A percentile compares a stretch with the other conserved stretches of the same genome.
These are phyloP conservation scores for Coemansia sp. DNA, from an alignment of 192 early-diverging fungal species.

Conservation along the genomic window DNA sequence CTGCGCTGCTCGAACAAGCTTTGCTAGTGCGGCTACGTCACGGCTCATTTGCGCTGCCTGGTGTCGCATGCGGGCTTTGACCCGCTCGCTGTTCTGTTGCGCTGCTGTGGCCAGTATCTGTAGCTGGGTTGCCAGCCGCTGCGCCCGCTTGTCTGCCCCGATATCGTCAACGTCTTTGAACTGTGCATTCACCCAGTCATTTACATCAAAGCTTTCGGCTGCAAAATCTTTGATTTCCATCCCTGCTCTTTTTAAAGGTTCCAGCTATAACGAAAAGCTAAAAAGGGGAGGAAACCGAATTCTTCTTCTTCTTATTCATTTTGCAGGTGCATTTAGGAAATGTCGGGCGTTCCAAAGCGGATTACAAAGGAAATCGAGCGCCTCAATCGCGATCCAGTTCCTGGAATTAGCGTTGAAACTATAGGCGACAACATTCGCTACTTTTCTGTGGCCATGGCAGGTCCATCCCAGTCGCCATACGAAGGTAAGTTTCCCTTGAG, in stretches of 20 bases:
- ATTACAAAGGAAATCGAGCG: slow-evolving; percentile 91
- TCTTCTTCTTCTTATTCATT: too few relatives aligned
- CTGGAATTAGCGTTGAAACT: slow-evolving; percentile 84
- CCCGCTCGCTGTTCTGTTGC: slow-evolving; percentile 46
- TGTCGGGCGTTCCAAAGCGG: slow-evolving; percentile 39
- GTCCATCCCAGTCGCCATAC: slow-evolving; percentile 91
- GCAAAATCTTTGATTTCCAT: slow-evolving; percentile 47
- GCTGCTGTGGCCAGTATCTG: slow-evolving; percentile 45
- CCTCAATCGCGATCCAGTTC: slow-evolving; percentile 88
- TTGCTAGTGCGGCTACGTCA: slow-evolving; percentile 29
- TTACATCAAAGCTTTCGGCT: slow-evolving; percentile 28
- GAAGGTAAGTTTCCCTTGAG: slow-evolving; percentile 63
- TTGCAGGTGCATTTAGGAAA: slow-evolving; percentile 1
- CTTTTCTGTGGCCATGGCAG: slow-evolving; percentile 92
- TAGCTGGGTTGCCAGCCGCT: slow-evolving; percentile 42
- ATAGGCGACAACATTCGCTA: slow-evolving; percentile 96
- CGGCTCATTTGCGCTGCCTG: slow-evolving; percentile 39
- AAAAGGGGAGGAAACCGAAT: neutral
- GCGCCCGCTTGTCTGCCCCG: slow-evolving; percentile 14
- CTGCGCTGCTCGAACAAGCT: slow-evolving; percentile 33
- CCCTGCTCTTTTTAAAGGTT: neutral
- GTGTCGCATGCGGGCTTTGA: slow-evolving; percentile 46
- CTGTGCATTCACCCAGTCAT: slow-evolving; percentile 44
- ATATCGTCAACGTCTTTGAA: slow-evolving; percentile 4
- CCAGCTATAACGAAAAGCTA: too few relatives aligned